A percentile compares a stretch with the other conserved stretches of the same genome.
Conservation (phyloP, 495 filamentous ascomycete species). For the Rusavskia elegans region DNA sequence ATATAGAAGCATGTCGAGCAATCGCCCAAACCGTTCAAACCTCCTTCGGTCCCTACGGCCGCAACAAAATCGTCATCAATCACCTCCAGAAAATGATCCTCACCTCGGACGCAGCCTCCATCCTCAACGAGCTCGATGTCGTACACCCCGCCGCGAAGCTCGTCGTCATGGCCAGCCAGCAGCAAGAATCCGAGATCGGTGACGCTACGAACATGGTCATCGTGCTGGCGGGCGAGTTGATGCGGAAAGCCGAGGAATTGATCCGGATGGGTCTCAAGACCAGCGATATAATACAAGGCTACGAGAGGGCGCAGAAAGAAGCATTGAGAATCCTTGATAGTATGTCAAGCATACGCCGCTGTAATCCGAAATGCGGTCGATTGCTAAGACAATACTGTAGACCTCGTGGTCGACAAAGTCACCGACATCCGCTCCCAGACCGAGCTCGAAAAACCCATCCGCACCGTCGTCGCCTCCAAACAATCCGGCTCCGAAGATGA, state of each 20-base stretch:
- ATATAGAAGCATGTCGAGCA: constrained; percentile 95
- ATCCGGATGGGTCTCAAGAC: constrained; percentile 92
- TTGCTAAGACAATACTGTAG: constrained; percentile 20
- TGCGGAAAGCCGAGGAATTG: constrained; percentile 95
- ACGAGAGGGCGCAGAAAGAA: constrained; percentile 83
- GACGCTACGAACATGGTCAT: constrained; percentile 98
- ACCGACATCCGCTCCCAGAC: constrained; percentile 59
- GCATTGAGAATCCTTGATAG: constrained; percentile 71
- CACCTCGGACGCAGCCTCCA: constrained; percentile 94
- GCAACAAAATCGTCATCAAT: constrained; percentile 99
- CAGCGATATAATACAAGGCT: constrained; percentile 87
- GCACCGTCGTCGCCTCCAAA: constrained; percentile 91
- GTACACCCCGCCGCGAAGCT: constrained; percentile 97
- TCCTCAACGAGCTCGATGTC: constrained; percentile 92
- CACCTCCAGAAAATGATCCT: constrained; percentile 99
- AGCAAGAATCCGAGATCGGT: constrained; percentile 98
- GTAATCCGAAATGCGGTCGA: no score
- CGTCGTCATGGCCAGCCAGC: constrained; percentile 97
- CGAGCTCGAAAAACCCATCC: constrained; percentile 88
- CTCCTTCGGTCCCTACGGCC: constrained; percentile 89
- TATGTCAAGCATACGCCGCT: constrained; percentile 18
- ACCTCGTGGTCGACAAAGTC: constrained; percentile 82
- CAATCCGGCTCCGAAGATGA: constrained; percentile 85
- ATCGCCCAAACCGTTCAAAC: constrained; percentile 94
- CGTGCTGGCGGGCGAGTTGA: constrained; percentile 82